Conservation (phyloP, 345 rosid genomes). For the Aquilaria malaccensis region DNA sequence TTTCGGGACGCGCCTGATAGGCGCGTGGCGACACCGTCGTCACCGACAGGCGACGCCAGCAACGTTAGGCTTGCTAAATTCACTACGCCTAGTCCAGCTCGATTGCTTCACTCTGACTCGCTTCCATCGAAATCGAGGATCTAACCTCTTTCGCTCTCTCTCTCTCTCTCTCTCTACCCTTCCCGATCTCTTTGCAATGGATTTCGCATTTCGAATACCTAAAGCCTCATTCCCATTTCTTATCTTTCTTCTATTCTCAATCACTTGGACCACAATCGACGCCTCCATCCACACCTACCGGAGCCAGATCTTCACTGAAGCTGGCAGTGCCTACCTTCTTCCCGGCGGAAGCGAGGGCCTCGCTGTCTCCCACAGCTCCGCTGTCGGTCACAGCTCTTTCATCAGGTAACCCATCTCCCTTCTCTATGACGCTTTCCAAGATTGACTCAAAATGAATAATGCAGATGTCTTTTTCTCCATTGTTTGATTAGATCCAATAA, state of each 20-base stretch:
- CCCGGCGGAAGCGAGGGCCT: slow-evolving; percentile 98
- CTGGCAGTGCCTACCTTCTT: slow-evolving; percentile 82
- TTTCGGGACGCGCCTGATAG: too few relatives aligned
- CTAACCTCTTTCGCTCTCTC: slow-evolving; percentile 11
- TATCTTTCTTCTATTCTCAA: slow-evolving; percentile 19
- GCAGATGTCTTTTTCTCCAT: background rate
- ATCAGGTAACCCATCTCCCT: slow-evolving; percentile 37
- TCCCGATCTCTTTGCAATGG: slow-evolving; percentile 28
- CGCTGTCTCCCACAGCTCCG: slow-evolving; percentile 24
- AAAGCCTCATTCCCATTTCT: slow-evolving; percentile 6
- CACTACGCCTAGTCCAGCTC: too few relatives aligned
- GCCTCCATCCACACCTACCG: slow-evolving; percentile 74
- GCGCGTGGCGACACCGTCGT: too few relatives aligned
- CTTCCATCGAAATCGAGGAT: slow-evolving; percentile 18
- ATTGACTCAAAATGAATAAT: slow-evolving; percentile 4
- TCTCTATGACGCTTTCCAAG: background rate
- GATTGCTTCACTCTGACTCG: slow-evolving; percentile 13
- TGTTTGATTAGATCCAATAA: too few relatives aligned
- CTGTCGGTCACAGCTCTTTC: slow-evolving; percentile 30
- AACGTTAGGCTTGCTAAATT: too few relatives aligned
- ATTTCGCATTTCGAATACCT: slow-evolving; percentile 16
- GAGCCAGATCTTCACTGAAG: slow-evolving; percentile 56
- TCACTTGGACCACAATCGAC: slow-evolving; percentile 13
- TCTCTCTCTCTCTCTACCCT: background rate
- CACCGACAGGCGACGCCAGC: too few relatives aligned